Base-by-base conservation (phyloP, 495 filamentous ascomycete species). In the Hypomontagnella monticulosa region DNA sequence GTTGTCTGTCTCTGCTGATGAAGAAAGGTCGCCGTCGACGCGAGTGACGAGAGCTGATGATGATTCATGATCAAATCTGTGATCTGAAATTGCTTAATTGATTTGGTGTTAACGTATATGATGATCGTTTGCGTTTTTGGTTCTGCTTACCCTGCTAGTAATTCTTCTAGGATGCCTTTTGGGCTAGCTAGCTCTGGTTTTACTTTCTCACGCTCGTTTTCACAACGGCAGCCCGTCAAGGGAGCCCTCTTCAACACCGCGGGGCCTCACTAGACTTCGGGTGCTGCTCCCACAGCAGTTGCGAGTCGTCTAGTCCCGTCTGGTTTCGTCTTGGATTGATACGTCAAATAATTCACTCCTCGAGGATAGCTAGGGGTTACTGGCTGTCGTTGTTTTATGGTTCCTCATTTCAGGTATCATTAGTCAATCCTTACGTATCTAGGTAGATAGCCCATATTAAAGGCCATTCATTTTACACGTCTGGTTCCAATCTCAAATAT, bases 381-480 rank as follows among this genome's bases (percentile, higher is more conserved):
- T 48, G 30, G 4, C 55, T 40, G 20, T 55, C 30, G 27, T 40
- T 43, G 15, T 43, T 32, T 49, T 55, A 5, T 56, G 55, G 50
- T 48, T 59, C 23, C 38, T 53, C 52, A 15, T 55, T 56, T 61
- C 12, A 70, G 56, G 57, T 70, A 66, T 70, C 66, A 61, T 70
- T 70, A 66, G 61, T 66, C 66, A 54, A 44, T 66, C 66, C 36
- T 66, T 61, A 33, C 50, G 44, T 61, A 57, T 57, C 55, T 61
- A 57, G 66, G 55, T 69, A 69, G 56, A 69, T 61, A 64, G 52
- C 44, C 44, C 52, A 43, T 36, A 57, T 18, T 49, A 59, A 51
- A 63, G 47, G 44, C 49, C 66, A 66, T 70, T 70, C 61, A 61
- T 65, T 69, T 33, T 62, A 58, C 56, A 49, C 51, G 16, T 64